A percentile compares a stretch with the other conserved stretches of the same genome.
Conservation (phyloP, 2,329 filamentous ascomycete genomes). For the Hypoxylon sp. region DNA sequence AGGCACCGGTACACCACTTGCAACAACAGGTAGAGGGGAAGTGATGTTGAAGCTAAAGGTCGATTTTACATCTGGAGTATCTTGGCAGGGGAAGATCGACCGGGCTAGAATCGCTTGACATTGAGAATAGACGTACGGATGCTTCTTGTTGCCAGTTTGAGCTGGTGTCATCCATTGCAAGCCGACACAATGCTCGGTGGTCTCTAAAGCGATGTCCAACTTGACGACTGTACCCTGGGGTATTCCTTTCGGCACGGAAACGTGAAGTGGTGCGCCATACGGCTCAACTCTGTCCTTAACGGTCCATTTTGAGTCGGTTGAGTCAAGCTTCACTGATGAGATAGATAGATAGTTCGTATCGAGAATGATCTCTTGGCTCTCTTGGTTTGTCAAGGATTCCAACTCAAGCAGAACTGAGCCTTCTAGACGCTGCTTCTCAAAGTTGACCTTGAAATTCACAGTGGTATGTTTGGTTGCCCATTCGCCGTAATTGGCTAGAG, state of each 20-base stretch:
- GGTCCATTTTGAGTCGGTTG: slow-evolving; percentile 70
- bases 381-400: slow-evolving; percentile 76
- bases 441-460: slow-evolving; percentile 84
- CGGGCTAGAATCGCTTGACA: slow-evolving; percentile 96
- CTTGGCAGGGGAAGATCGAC: slow-evolving; percentile 95
- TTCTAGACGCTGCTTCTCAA: slow-evolving; percentile 77
- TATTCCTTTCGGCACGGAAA: slow-evolving; percentile 65
- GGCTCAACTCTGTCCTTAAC: slow-evolving; percentile 75
- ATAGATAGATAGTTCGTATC: slow-evolving; percentile 89
- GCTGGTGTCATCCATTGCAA: slow-evolving; percentile 94
- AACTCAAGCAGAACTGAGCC: slow-evolving; percentile 81
- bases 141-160: slow-evolving; percentile 94
- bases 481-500: slow-evolving; percentile 88
- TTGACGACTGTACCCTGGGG: slow-evolving; percentile 62
- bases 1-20: slow-evolving; percentile 76
- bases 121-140: slow-evolving; percentile 98
- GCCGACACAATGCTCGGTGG: slow-evolving; percentile 88
- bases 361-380: slow-evolving; percentile 80
- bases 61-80: slow-evolving; percentile 97
- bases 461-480: slow-evolving; percentile 87
- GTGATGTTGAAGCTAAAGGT: slow-evolving; percentile 89
- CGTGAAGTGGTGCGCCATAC: slow-evolving; percentile 75
- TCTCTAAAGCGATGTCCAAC: slow-evolving; percentile 75
- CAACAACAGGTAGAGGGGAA: slow-evolving; percentile 88
- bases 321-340: slow-evolving; percentile 73